phyloP scores from a whole-genome alignment of 1,284 basidiomycete species.

The Uromyces viciae-fabae region DNA sequence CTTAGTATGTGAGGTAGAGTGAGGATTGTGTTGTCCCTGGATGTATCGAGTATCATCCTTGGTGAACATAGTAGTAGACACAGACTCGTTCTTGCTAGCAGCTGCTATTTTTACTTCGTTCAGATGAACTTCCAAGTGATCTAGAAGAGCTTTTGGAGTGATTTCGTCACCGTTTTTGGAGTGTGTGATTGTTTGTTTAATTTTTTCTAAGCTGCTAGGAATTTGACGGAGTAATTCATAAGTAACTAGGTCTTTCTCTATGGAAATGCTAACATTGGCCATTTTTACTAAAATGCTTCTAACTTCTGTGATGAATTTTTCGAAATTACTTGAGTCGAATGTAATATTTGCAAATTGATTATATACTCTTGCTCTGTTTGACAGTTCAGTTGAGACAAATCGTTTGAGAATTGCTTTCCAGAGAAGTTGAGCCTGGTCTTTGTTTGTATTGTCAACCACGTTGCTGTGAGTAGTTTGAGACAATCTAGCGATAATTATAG shows the following conservation, averaged over 20 bases:
- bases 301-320: background rate
- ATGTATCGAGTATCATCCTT: background rate
- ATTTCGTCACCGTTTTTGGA: slow-evolving; percentile 1
- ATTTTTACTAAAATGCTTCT: background rate
- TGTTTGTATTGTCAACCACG: background rate
- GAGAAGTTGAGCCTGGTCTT: background rate
- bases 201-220: background rate
- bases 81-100: background rate
- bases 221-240: background rate
- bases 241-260: background rate
- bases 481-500: background rate
- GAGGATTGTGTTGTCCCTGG: background rate
- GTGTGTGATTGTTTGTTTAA: background rate
- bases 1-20: background rate
- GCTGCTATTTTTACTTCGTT: background rate
- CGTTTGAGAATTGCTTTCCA: background rate
- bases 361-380: background rate
- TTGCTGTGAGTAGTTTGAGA: background rate
- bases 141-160: background rate
- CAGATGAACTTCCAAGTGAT: background rate
- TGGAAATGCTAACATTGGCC: background rate
- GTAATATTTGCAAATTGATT: background rate
- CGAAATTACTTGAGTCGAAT: slow-evolving; percentile 4
- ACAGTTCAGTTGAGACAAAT: background rate
- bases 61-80: background rate